Evolutionary conservation across 441 rosid genomes (phyloP).

Genomic region (Erodium chrysanthum): DNA sequence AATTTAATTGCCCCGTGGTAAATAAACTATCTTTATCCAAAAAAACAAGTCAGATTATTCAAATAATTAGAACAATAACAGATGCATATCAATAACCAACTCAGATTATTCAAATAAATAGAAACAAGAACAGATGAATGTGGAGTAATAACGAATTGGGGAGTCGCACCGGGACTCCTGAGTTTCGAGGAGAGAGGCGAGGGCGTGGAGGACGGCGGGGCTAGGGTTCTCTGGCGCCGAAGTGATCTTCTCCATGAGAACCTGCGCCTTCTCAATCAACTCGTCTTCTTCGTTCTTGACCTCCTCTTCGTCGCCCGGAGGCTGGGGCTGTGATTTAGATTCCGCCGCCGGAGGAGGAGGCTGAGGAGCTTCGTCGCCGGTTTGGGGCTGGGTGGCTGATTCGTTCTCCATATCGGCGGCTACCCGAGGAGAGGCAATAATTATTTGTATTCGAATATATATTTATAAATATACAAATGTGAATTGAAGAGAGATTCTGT

Average conservation of each 20-base stretch:
- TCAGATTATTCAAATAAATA: no score
- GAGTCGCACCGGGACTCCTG: slow-evolving; percentile 55
- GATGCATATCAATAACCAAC: no score
- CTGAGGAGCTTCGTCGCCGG: background rate
- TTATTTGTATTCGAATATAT: background rate
- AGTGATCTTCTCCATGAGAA: slow-evolving; percentile 70
- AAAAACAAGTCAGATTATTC: no score
- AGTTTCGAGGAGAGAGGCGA: slow-evolving; percentile 61
- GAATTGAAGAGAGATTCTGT: background rate
- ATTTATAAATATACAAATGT: background rate
- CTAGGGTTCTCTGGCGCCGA: slow-evolving; percentile 67
- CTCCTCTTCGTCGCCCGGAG: slow-evolving; percentile 27
- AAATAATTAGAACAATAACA: no score
- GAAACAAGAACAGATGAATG: no score
- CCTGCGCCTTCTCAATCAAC: slow-evolving; percentile 62
- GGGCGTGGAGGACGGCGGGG: slow-evolving; percentile 62
- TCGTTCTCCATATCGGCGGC: background rate
- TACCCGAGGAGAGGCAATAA: background rate
- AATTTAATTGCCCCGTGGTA: background rate
- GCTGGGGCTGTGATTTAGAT: background rate
- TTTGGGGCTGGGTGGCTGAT: slow-evolving; percentile 6
- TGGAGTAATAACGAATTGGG: background rate
- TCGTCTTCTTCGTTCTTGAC: slow-evolving; percentile 50
- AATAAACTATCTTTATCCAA: background rate
- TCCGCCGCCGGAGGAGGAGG: background rate